These are phyloP conservation scores for Ustilago vetiveriae DNA, from an alignment of 1,284 basidiomycete genomes.

Conservation along the genomic window DNA sequence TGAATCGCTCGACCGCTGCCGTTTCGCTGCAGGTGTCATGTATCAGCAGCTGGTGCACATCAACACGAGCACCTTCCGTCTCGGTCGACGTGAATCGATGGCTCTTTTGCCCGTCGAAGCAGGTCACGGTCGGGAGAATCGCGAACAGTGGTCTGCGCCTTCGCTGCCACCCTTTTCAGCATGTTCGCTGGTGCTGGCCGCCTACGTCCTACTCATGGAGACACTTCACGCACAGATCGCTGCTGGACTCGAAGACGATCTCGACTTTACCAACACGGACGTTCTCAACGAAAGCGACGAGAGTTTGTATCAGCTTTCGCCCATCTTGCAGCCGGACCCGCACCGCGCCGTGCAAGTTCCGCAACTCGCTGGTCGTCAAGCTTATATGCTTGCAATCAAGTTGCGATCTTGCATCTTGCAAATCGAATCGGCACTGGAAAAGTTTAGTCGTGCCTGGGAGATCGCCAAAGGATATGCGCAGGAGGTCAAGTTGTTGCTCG, in stretches of 20 bases:
- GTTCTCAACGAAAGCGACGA: constrained; percentile 15
- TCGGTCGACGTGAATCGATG: constrained; percentile 44
- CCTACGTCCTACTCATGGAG: constrained; percentile 57
- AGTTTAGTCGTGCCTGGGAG: constrained; percentile 46
- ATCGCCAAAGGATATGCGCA: constrained; percentile 46
- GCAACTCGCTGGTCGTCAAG: constrained; percentile 22
- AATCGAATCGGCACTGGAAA: constrained; percentile 41
- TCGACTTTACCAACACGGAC: constrained; percentile 28
- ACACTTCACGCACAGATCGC: constrained; percentile 54
- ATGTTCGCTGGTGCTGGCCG: constrained; percentile 55
- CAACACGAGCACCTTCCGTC: constrained; percentile 38
- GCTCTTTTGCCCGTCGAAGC: constrained; percentile 25
- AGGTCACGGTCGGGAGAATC: constrained; percentile 23
- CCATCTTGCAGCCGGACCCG: constrained; percentile 38
- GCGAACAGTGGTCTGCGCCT: constrained; percentile 48
- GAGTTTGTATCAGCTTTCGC: constrained; percentile 23
- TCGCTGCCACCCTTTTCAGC: constrained; percentile 54
- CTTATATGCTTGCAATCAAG: constrained; percentile 32
- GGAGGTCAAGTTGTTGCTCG: constrained; percentile 39
- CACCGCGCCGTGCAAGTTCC: constrained; percentile 19
- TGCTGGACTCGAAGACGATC: constrained; percentile 26
- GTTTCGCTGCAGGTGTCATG: constrained; percentile 53
- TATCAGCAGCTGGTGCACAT: constrained; percentile 39
- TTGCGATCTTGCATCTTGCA: constrained; percentile 34
- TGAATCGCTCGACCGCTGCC: constrained; percentile 51